Evolutionary conservation across 169 alveolate genomes (phyloP), one percentile per base, ranked within the genome.

Genomic region (Blepharisma undulans): DNA sequence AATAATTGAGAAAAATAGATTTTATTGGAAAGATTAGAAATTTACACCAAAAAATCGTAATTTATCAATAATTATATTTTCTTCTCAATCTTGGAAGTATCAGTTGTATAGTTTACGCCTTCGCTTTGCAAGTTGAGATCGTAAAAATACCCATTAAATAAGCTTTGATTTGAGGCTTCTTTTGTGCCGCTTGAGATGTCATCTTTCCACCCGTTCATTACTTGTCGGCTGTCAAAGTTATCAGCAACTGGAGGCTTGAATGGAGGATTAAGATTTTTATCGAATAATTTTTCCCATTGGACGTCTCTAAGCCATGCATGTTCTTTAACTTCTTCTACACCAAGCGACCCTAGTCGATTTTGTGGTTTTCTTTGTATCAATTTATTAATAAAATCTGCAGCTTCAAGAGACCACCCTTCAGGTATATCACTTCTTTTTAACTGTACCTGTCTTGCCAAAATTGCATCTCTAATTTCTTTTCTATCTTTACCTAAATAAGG

Each of bases 261-360:
- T 3, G 97, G 97, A 30, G 98, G 76, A 66, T 92, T 92, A 5
- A 95, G 60, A 91, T 93, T 92, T 91, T 93, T 93, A 61, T 94
- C 92, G 10, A 89, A 76, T 18, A 96, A 84, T 74, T 92, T 94
- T 60, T 92, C 34, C 97, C 98, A 97, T 34, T 92, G 91, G 91
- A 94, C 93, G 48, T 94, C 87, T 86, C 92, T 92, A 33, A 97
- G 91, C 98, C 98, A 97, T 72, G 97, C 95, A 92, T 97, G 98
- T 10, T 95, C 87, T 90, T 96, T 97, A 4, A 95, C 96, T 91
- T 97, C 98, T 77, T 91, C 92, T 18, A 97, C 95, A 8, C 98
- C 98, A 80, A 93, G 94, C 16, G 82, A 86, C 16, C 98, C 98
- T 34, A 96, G 87, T 92, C 98, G 94, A 85, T 92, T 90, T 2